phyloP scores from a whole-genome alignment of 768 basidiomycete species.

The Russula virescens region DNA sequence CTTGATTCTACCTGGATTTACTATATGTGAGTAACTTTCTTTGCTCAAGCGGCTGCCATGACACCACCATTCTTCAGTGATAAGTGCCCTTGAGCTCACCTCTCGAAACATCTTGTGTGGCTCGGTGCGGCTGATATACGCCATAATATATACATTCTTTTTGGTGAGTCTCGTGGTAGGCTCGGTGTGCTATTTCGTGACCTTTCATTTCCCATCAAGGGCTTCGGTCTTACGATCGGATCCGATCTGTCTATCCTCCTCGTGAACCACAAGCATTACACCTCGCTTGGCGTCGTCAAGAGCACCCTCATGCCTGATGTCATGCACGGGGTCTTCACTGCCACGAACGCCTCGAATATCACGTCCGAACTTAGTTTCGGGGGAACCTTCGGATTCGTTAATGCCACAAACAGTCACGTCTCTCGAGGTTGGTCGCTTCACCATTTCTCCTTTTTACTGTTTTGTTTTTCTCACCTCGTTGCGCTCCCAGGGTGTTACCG shows the following conservation, averaged over 20 bases:
- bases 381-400: constrained; percentile 31
- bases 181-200: background rate
- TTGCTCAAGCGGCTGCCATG: background rate
- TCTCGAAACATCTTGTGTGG: constrained; percentile 78
- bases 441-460: background rate
- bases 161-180: constrained; percentile 40
- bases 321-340: constrained; percentile 48
- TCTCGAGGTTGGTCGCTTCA: constrained; percentile 28
- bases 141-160: constrained; percentile 81
- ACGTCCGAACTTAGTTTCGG: constrained; percentile 25
- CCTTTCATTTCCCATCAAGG: constrained; percentile 37
- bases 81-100: constrained; percentile 73
- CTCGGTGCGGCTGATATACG: constrained; percentile 78
- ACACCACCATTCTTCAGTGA: constrained; percentile 41
- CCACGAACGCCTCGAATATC: constrained; percentile 33
- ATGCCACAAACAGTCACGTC: constrained; percentile 29
- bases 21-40: constrained; percentile 50
- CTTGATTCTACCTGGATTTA: constrained; percentile 86
- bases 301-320: constrained; percentile 28
- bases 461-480: background rate
- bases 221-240: constrained; percentile 79
- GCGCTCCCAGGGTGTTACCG: constrained; percentile 59
- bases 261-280: constrained; percentile 53
- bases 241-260: constrained; percentile 69
- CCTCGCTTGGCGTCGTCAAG: constrained; percentile 31